Percentiles rank a stretch among this genome's conserved stretches.
Evolutionary conservation across 371 early-diverging fungal genomes (phyloP).

Genomic region (Apophysomyces trapeziformis): DNA sequence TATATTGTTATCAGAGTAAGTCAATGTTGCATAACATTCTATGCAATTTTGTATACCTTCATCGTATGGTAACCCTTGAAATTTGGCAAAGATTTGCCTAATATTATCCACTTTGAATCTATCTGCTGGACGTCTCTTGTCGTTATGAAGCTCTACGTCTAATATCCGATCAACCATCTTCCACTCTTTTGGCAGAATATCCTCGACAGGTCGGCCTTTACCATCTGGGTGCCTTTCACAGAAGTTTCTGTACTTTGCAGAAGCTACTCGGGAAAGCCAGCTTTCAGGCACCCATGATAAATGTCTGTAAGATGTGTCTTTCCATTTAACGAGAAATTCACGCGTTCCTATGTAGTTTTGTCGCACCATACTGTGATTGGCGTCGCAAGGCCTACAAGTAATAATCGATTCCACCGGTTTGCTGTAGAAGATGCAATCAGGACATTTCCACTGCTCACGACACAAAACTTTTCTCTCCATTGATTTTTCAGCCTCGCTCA

Average conservation of each 20-base stretch:
- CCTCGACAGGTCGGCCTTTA: slow-evolving; percentile 22
- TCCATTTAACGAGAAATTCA: slow-evolving; percentile 59
- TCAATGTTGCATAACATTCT: no score
- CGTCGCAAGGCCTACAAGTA: slow-evolving; percentile 13
- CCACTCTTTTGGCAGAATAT: slow-evolving; percentile 41
- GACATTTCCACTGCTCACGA: slow-evolving; percentile 37
- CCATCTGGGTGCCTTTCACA: slow-evolving; percentile 23
- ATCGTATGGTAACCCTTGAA: slow-evolving; percentile 51
- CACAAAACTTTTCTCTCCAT: slow-evolving; percentile 24
- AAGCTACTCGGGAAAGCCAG: slow-evolving; percentile 40
- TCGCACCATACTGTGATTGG: not conserved
- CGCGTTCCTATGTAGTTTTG: slow-evolving; percentile 7
- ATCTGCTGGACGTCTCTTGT: slow-evolving; percentile 6
- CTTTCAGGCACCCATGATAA: slow-evolving; percentile 59
- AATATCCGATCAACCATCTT: slow-evolving; percentile 52
- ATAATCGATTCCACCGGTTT: slow-evolving; percentile 12
- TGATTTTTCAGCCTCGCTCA: slow-evolving; percentile 9
- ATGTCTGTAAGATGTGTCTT: slow-evolving; percentile 55
- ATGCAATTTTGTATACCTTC: slow-evolving; percentile 35
- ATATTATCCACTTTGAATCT: slow-evolving; percentile 14
- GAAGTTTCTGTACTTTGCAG: slow-evolving; percentile 30
- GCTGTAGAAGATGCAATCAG: slow-evolving; percentile 39
- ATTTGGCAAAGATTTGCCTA: slow-evolving; percentile 49
- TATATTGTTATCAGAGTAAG: not conserved
- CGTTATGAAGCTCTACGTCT: slow-evolving; percentile 44